These are phyloP conservation scores for Sarocladiaceae sp. DNA, from an alignment of 2,329 filamentous ascomycete genomes.

Conservation along the genomic window DNA sequence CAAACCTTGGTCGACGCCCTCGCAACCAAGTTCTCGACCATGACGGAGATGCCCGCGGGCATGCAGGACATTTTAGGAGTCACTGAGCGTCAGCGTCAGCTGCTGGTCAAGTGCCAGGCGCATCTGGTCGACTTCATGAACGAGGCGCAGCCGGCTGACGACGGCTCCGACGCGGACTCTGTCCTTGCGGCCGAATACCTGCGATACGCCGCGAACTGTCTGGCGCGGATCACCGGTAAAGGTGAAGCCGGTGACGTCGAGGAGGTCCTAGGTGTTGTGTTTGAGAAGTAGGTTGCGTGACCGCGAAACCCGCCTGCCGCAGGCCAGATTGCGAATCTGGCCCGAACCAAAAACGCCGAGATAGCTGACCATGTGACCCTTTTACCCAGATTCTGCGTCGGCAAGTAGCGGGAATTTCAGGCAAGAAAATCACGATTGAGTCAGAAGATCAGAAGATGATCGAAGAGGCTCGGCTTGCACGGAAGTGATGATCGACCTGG, in stretches of 20 bases:
- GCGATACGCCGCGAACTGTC: constrained; percentile 68
- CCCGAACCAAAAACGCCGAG: no score
- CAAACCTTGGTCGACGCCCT: constrained; percentile 62
- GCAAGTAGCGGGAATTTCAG: constrained; percentile 32
- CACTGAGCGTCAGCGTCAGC: constrained; percentile 79
- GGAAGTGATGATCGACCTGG: background rate
- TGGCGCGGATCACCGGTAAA: constrained; percentile 83
- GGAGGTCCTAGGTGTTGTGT: constrained; percentile 91
- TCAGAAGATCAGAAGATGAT: background rate
- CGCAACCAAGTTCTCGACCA: constrained; percentile 57
- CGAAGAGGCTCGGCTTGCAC: background rate
- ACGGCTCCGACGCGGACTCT: constrained; percentile 60
- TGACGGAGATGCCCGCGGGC: constrained; percentile 65
- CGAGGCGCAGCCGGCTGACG: constrained; percentile 38
- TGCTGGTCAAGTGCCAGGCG: constrained; percentile 65
- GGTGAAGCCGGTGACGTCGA: constrained; percentile 87
- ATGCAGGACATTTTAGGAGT: constrained; percentile 84
- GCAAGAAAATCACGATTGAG: background rate
- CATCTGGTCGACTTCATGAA: constrained; percentile 69
- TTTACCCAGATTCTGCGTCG: constrained; percentile 46
- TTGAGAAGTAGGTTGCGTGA: constrained; percentile 74
- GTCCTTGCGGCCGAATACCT: constrained; percentile 88
- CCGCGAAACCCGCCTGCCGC: constrained; percentile 10
- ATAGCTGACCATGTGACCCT: constrained; percentile 1
- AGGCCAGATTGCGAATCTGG: no score